Base-by-base conservation (phyloP, 768 basidiomycete species). In the Galerina sulciceps region DNA sequence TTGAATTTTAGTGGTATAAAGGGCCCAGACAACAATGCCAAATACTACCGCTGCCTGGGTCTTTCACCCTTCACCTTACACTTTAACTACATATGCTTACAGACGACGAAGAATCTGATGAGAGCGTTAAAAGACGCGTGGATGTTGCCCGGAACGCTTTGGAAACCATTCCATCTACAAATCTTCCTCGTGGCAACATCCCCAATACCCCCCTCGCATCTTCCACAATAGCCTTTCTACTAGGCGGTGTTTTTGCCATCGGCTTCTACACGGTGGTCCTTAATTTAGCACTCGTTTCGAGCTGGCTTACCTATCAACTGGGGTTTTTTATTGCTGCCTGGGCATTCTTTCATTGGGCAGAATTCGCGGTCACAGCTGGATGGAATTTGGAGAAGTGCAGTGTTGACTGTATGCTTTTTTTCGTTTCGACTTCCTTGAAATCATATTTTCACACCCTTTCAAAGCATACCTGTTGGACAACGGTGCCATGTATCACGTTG, bases 401-500 rank as follows among this genome's bases (percentile, higher is more conserved):
- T 58, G 85, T 97, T 8, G 93, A 95, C 69, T 98, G 97, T 96
- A 71, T 79, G 94, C 81, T 13, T 40, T 36, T 57, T n/a, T 34
- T 44, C 34, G 47, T 48, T 35, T 26, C 17, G 55, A 37, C 35
- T 50, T 18, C 36, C 43, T 6, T 56, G 37, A 31, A 31, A 4
- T 44, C 34, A 20, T 44, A 10, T 55, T 62, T n/a, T n/a, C n/a
- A n/a, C 11, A 64, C 1, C 1, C 58, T 48, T 37, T 42, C 22
- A 4, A 59, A 99, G 97, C 97, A 0, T 99, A 93, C 73, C 81
- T 99, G 4, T 81, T 99, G 31, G 92, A 98, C 64, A 99, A 99
- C 71, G 94, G 94, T 1, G 69, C 76, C 2, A 79, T 83, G 72
- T 99, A 99, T 73, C 93, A 94, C 67, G 67, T 90, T 46, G 95